Evolutionary conservation across 768 basidiomycete species (phyloP), one percentile per base, ranked within the genome.

Genomic region (Leccinum fibrillosum): DNA sequence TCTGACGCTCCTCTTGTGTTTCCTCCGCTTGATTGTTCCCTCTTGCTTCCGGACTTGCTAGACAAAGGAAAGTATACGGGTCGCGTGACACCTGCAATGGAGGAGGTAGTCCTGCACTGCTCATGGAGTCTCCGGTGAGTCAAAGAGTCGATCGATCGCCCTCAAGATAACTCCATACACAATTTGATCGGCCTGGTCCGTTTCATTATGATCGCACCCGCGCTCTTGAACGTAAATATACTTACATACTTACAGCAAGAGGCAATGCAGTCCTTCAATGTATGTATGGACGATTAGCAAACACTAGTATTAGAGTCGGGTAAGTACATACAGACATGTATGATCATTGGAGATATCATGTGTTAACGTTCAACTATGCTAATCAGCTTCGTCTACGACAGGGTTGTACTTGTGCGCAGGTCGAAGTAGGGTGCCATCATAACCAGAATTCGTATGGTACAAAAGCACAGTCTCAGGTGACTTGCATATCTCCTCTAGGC

Each of bases 401-500:
- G 48, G 55, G 10, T 58, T 58, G 55, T 58, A 58, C 19, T 44
- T 51, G 13, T 54, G 49, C 15, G 39, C 52, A 13, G 25, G 48
- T 54, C 34, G 44, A 30, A 26, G 34, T 21, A 49, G 21, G 17
- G 4, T 7, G 12, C 32, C 52, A 57, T 52, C 58, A 9, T n/a
- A n/a, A n/a, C 49, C 32, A 26, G 30, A 32, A 32, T 32, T 59
- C 35, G 50, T 32, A 39, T 61, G 54, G 26, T 48, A 56, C 37
- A 61, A 42, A 25, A 52, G 49, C 23, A 62, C 59, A 8, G n/a
- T 55, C 53, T 61, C 53, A 1, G 49, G 45, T 5, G 19, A 10
- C 50, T 47, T 15, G 23, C n/a, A 26, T 47, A 61, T 48, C 28
- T 48, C 53, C 26, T 52, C 60, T 28, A 61, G 5, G 11, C 62